A percentile compares a stretch with the other conserved stretches of the same genome.
Evolutionary conservation across 208 protist species (phyloP).

Genomic region (Histomonas meleagridis): DNA sequence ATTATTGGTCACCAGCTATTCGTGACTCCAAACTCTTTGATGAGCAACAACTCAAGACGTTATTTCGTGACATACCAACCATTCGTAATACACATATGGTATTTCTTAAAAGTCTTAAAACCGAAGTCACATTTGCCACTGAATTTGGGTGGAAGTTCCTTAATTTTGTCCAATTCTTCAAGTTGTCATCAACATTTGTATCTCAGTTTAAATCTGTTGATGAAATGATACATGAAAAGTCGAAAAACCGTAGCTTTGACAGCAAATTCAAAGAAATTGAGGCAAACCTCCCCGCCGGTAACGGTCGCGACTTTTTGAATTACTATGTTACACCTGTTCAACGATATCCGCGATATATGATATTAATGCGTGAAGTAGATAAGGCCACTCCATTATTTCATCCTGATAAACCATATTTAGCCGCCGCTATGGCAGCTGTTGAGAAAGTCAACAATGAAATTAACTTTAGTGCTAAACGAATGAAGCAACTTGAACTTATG

Average conservation of each 20-base stretch:
- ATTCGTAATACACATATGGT: background rate
- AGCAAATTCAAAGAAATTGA: background rate
- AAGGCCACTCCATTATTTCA: background rate
- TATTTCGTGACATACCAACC: background rate
- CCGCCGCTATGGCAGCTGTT: background rate
- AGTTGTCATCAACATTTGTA: background rate
- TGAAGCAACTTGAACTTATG: background rate
- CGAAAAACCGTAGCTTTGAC: background rate
- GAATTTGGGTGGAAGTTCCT: background rate
- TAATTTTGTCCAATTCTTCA: background rate
- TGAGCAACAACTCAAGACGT: background rate
- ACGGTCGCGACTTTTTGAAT: background rate
- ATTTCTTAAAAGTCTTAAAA: background rate
- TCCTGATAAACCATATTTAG: background rate
- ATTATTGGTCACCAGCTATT: background rate
- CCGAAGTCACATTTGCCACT: background rate
- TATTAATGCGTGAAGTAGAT: background rate
- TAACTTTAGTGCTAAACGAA: background rate
- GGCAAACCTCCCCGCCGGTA: background rate
- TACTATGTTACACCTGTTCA: background rate
- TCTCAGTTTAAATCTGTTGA: background rate
- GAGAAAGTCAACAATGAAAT: background rate
- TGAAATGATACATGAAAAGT: background rate
- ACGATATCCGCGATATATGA: background rate
- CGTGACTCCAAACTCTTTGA: background rate